Evolutionary conservation across 768 basidiomycete species (phyloP).

Genomic region (Fibroporia radiculosa): DNA sequence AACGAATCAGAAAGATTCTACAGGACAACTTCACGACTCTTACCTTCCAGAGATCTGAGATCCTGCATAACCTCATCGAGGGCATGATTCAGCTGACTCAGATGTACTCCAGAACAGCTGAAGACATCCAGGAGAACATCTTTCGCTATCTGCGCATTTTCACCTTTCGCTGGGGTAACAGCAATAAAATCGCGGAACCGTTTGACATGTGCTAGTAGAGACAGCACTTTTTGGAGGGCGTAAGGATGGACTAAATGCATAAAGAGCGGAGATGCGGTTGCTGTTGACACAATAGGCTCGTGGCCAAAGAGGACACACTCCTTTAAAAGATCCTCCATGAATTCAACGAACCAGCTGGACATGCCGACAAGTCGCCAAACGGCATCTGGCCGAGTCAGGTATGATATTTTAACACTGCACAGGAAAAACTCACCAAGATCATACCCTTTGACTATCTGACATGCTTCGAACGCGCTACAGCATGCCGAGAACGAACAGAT

Average conservation of each 20-base stretch:
- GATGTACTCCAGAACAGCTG: conserved; percentile 56
- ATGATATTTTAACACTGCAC: background rate
- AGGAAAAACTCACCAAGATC: conserved; percentile 47
- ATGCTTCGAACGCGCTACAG: conserved; percentile 59
- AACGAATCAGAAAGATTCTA: too few relatives aligned
- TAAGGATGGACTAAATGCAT: conserved; percentile 60
- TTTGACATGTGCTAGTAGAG: conserved; percentile 48
- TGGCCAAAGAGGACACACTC: conserved; percentile 32
- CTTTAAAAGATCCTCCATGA: conserved; percentile 56
- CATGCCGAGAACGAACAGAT: conserved; percentile 56
- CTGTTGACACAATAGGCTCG: background rate
- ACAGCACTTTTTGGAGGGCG: conserved; percentile 41
- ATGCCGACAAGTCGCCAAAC: conserved; percentile 67
- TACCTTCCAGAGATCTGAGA: conserved; percentile 18
- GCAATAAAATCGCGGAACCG: conserved; percentile 48
- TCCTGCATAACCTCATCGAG: conserved; percentile 34
- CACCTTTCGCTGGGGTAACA: conserved; percentile 45
- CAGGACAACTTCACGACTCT: too few relatives aligned
- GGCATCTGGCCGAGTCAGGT: conserved; percentile 39
- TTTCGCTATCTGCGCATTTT: conserved; percentile 58
- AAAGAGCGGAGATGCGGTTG: conserved; percentile 23
- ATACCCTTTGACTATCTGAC: conserved; percentile 50
- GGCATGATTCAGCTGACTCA: conserved; percentile 41
- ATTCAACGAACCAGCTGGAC: conserved; percentile 51
- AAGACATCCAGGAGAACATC: conserved; percentile 55